Evolutionary conservation across 768 basidiomycete genomes (phyloP), one percentile per base, ranked within the genome.

Genomic region (Termitomyces titanicus): DNA sequence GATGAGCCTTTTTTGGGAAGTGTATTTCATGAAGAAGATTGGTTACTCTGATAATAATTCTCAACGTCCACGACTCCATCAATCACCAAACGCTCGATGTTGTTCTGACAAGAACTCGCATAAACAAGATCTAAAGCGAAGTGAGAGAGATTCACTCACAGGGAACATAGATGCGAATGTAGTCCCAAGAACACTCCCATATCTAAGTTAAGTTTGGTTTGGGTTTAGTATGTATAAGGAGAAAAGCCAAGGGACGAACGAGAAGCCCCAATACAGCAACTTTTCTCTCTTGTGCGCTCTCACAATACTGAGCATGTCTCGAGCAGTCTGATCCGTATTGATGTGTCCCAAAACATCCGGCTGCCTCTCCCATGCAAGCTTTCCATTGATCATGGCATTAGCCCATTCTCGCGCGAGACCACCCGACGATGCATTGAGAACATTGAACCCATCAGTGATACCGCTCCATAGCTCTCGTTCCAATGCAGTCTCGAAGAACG

Each of bases 21-120:
- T 18, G 46, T 20, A 12, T 22, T 34, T 31, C 15, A n/a, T 10
- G 15, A 17, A 6, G 24, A 24, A 51, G 65, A 37, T n/a, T n/a
- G n/a, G n/a, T 55, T n/a, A 74, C 75, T 66, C 12, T 66, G 57
- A 51, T 72, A 78, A 53, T 75, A 77, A 45, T 75, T 62, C 29
- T 75, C 71, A 1, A 71, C 61, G 40, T 77, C 75, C 20, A 70
- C 67, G n/a, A 76, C 74, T 18, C 74, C 74, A 44, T 78, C 76
- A 20, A 76, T 66, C 7, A 74, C 62, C 17, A 76, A 10, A 11
- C 74, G 69, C 47, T 70, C 73, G 20, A 76, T 62, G 38, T 73
- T 72, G 48, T 74, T 70, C 71, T 76, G 10, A 24, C 15, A 9
- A n/a, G 34, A 35, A 20, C 5, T 48, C 12, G 20, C 18, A 40